Evolutionary conservation across 768 basidiomycete species (phyloP).

Genomic region (Trametopsis cervina): DNA sequence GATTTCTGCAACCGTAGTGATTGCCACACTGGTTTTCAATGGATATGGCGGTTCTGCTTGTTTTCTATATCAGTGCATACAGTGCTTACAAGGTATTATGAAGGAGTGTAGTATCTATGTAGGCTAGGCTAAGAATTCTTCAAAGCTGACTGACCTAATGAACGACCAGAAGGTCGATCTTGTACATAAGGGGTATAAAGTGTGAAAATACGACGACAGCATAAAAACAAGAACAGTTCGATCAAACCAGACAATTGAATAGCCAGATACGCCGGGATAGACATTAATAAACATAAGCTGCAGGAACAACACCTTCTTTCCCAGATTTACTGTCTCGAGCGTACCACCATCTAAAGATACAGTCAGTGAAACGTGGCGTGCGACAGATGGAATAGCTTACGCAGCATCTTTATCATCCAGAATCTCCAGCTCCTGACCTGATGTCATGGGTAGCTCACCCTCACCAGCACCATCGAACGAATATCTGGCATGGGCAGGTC

Average conservation of each 20-base stretch:
- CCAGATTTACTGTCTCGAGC: slow-evolving; percentile 75
- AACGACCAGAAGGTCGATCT: slow-evolving; percentile 32
- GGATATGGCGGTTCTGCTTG: slow-evolving; percentile 1
- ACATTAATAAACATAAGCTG: slow-evolving; percentile 79
- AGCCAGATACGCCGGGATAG: background rate
- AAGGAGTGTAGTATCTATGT: slow-evolving; percentile 6
- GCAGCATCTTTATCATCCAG: slow-evolving; percentile 76
- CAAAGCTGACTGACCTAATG: slow-evolving; percentile 15
- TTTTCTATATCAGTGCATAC: slow-evolving; percentile 5
- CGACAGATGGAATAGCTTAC: slow-evolving; percentile 37
- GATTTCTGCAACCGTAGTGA: slow-evolving; percentile 11
- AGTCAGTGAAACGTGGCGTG: slow-evolving; percentile 14
- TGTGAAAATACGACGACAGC: slow-evolving; percentile 9
- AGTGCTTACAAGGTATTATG: slow-evolving; percentile 2
- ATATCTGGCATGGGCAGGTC: slow-evolving; percentile 75
- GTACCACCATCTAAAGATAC: slow-evolving; percentile 79
- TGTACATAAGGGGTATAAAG: slow-evolving; percentile 30
- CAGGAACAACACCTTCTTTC: slow-evolving; percentile 85
- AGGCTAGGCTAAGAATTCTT: background rate
- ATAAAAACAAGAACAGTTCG: slow-evolving; percentile 11
- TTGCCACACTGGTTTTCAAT: slow-evolving; percentile 4
- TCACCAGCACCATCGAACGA: slow-evolving; percentile 76
- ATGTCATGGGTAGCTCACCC: slow-evolving; percentile 65
- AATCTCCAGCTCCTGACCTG: slow-evolving; percentile 68
- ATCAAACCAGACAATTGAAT: background rate